Percentiles rank a stretch among this genome's conserved stretches.
These are phyloP conservation scores for Pseudonitzschia pungens DNA, from an alignment of 108 stramenopile genomes.

Conservation along the genomic window DNA sequence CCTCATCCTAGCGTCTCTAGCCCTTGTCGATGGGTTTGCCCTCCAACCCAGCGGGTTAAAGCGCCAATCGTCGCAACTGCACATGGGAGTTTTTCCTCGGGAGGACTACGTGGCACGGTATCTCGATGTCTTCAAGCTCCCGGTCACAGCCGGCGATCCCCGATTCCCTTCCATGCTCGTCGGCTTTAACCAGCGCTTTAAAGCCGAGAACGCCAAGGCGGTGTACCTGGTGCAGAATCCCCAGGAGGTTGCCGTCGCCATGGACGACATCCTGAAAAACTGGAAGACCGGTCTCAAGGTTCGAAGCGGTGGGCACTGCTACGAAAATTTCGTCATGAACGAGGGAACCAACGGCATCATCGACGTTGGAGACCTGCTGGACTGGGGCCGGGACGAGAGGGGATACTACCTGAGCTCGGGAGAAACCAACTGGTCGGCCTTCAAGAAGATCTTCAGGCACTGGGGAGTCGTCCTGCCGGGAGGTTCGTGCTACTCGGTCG, in stretches of 20 bases:
- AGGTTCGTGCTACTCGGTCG: constrained; percentile 8
- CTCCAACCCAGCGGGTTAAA: too few relatives aligned
- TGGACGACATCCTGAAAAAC: neutral
- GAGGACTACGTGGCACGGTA: too few relatives aligned
- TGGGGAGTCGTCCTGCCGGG: constrained; percentile 4
- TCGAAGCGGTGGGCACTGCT: constrained; percentile 6
- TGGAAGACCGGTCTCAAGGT: neutral
- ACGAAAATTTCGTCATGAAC: constrained; percentile 12
- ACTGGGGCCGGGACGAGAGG: constrained; percentile 3
- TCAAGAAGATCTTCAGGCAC: constrained; percentile 3
- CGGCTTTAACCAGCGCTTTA: too few relatives aligned
- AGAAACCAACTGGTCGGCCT: constrained; percentile 3
- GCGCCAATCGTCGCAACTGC: too few relatives aligned
- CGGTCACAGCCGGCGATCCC: too few relatives aligned
- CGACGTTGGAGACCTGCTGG: neutral
- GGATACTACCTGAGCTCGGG: constrained; percentile 5
- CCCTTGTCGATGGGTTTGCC: too few relatives aligned
- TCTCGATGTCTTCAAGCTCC: too few relatives aligned
- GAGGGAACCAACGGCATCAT: constrained; percentile 1
- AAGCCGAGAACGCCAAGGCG: too few relatives aligned
- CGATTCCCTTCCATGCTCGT: too few relatives aligned
- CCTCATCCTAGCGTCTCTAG: too few relatives aligned
- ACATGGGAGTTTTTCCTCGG: too few relatives aligned
- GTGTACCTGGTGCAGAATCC: neutral
- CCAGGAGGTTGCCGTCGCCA: constrained; percentile 2